phyloP scores from a whole-genome alignment of 2,329 filamentous ascomycete species.

The Purpureocillium lavendulum region DNA sequence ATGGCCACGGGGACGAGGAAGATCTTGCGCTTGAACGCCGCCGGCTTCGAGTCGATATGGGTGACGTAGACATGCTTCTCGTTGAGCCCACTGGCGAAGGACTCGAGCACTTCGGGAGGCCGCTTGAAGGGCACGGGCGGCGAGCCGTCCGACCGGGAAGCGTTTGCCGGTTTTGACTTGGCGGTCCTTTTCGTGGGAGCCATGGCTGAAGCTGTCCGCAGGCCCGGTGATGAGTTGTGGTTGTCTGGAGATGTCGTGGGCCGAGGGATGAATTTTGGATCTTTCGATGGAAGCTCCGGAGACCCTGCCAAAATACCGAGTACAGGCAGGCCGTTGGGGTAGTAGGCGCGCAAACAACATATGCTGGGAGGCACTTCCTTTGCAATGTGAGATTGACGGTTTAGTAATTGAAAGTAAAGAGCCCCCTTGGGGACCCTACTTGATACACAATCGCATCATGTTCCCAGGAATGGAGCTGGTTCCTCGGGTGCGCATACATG shows the following conservation, averaged over 20 bases:
- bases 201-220: constrained; percentile 11
- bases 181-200: constrained; percentile 23
- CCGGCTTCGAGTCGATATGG: constrained; percentile 68
- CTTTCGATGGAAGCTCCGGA: not conserved
- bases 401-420: too few species aligned
- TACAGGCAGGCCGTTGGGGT: too few species aligned
- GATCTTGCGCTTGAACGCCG: constrained; percentile 69
- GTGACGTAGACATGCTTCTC: constrained; percentile 70
- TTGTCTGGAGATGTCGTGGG: not conserved
- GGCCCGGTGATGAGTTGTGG: not conserved
- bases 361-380: too few species aligned
- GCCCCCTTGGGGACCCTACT: too few species aligned
- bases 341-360: too few species aligned
- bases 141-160: constrained; percentile 17
- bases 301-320: too few species aligned
- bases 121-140: constrained; percentile 60
- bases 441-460: too few species aligned
- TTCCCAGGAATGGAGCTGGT: too few species aligned
- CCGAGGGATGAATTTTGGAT: not conserved
- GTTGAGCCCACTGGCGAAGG: constrained; percentile 60
- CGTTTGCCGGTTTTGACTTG: constrained; percentile 19
- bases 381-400: too few species aligned
- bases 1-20: constrained; percentile 72
- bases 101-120: constrained; percentile 52
- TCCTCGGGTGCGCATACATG: too few species aligned